Conservation (phyloP, 2,329 filamentous ascomycete species). For the Chaetomium sp. region DNA sequence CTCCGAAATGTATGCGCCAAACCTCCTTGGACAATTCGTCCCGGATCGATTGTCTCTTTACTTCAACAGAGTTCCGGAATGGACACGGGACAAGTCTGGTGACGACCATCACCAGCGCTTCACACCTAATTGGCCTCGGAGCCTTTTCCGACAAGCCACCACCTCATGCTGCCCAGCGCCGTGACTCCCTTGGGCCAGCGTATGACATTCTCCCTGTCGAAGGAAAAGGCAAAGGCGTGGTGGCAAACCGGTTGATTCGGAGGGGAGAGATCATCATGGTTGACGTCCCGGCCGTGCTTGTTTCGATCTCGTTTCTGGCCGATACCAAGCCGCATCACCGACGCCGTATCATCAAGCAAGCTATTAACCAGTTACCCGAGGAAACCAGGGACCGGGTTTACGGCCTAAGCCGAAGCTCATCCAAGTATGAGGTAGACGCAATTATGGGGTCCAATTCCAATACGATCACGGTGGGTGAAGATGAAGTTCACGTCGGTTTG, state of each 20-base stretch:
- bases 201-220: constrained; percentile 39
- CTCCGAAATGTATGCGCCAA: constrained; percentile 21
- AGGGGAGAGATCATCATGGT: constrained; percentile 43
- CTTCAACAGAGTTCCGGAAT: constrained; percentile 29
- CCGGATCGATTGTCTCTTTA: constrained; percentile 31
- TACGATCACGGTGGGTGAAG: constrained; percentile 27
- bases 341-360: constrained; percentile 32
- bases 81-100: constrained; percentile 41
- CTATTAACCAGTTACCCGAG: constrained; percentile 29
- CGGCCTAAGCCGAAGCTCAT: constrained; percentile 17
- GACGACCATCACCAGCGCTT: constrained; percentile 38
- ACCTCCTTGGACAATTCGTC: background rate
- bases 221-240: constrained; percentile 41
- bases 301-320: constrained; percentile 28
- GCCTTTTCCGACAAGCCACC: constrained; percentile 37
- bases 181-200: constrained; percentile 18
- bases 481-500: constrained; percentile 32
- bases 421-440: constrained; percentile 31
- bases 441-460: constrained; percentile 34
- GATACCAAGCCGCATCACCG: constrained; percentile 32
- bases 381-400: constrained; percentile 18
- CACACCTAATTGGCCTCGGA: constrained; percentile 36
- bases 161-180: constrained; percentile 21
- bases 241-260: constrained; percentile 40
- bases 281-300: constrained; percentile 39